Base-by-base conservation (phyloP, 1,139 yeast species). In the Saccharomyces hybrid region DNA sequence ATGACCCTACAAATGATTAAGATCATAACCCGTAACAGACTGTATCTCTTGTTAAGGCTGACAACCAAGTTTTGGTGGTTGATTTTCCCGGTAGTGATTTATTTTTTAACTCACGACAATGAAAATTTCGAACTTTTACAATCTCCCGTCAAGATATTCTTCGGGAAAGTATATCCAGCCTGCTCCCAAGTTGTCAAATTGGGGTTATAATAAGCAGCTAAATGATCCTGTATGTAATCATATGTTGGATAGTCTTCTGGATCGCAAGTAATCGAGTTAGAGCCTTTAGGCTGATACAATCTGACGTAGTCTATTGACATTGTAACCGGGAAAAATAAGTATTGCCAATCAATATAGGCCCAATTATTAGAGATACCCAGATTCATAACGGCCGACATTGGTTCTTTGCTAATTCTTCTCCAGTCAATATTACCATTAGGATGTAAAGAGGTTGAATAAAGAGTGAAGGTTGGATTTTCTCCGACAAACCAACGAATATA, bases 401-500 rank as follows among this genome's bases (percentile, higher is more conserved):
- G 96, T 68, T 89, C 96, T 68, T 85, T 83, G 16, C 93, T 78
- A 50, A 89, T 78, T 55, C 77, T 69, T 66, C 96, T 80, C 82
- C 84, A 80, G 14, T 83, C 91, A 55, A 89, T 73, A 66, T 89
- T 89, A 57, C 96, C 96, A 67, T 85, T 85, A 14, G 95, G 93
- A 57, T 85, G 85, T 51, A 88, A 71, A 0, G 93, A 83, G 11
- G 75, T 75, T 0, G 88, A 78, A 55, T 77, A 75, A 38, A 87
- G 63, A 1, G 90, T 83, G 61, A 80, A 76, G 1, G 91, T 82
- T 4, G 88, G 84, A 23, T 76, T 75, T 46, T 79, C 78, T 20
- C 95, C 96, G 31, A 86, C 85, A 63, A 79, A 85, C 96, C 96
- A 90, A 53, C 84, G 79, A 59, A 85, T 75, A 68, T 88, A 90